These are phyloP conservation scores for Aspergillus homomorphus DNA, from an alignment of 495 filamentous ascomycete genomes.

Conservation along the genomic window DNA sequence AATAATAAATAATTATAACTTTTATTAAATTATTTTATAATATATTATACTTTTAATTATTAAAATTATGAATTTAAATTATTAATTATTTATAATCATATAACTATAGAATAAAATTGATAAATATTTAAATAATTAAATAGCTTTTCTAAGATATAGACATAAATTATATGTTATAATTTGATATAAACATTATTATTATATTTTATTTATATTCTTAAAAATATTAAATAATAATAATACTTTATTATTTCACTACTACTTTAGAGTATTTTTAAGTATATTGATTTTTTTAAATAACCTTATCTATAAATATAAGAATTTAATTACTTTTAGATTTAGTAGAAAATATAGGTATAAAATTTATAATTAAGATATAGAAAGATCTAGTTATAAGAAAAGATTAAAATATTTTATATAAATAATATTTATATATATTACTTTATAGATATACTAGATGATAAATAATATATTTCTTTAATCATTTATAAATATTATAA, in stretches of 20 bases:
- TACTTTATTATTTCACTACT: not conserved
- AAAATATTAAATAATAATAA: constrained; percentile 1
- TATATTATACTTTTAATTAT: not conserved
- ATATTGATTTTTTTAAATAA: not conserved
- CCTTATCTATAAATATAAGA: not conserved
- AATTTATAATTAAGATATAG: not conserved
- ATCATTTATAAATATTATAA: not conserved
- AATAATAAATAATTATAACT: not conserved
- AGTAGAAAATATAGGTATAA: not conserved
- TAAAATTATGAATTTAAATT: not conserved
- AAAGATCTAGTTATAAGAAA: not conserved
- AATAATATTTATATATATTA: not conserved
- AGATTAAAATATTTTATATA: too few species aligned
- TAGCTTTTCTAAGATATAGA: not conserved
- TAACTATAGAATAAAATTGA: not conserved
- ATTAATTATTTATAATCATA: not conserved
- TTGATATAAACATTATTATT: not conserved
- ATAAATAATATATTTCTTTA: not conserved
- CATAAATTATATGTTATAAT: constrained; percentile 1
- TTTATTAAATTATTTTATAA: not conserved
- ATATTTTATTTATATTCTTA: constrained; percentile 3
- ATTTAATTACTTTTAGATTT: not conserved
- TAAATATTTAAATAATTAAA: not conserved
- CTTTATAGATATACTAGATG: not conserved
- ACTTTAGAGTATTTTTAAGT: not conserved